Evolutionary conservation across 2,329 filamentous ascomycete species (phyloP).

Genomic region (Microdochium trichocladiopsis): DNA sequence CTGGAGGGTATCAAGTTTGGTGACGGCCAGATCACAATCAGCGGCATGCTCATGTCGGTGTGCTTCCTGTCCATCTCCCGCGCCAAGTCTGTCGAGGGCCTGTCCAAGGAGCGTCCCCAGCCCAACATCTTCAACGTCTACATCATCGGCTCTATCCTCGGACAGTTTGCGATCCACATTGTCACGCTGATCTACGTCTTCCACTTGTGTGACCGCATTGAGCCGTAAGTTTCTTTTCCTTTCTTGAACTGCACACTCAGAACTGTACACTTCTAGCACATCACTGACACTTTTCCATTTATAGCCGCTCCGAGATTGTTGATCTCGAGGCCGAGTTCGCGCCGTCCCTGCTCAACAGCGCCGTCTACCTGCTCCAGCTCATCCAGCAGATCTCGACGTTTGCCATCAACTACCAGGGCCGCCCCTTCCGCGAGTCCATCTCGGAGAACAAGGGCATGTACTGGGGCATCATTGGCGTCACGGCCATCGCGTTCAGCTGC

Average conservation of each 20-base stretch:
- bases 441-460: conserved; percentile 98
- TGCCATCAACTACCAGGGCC: conserved; percentile 98
- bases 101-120: conserved; percentile 95
- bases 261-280: background rate
- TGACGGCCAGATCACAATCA: conserved; percentile 96
- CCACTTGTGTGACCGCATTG: conserved; percentile 75
- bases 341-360: conserved; percentile 90
- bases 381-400: conserved; percentile 99
- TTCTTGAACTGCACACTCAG: conserved; percentile 14
- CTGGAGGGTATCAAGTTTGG: conserved; percentile 99
- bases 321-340: conserved; percentile 93
- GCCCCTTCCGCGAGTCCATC: conserved; percentile 93
- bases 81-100: conserved; percentile 86
- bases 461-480: conserved; percentile 87
- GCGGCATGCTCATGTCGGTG: conserved; percentile 98
- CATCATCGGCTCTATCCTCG: conserved; percentile 95
- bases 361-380: conserved; percentile 92
- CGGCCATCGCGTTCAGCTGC: conserved; percentile 85
- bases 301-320: conserved; percentile 49
- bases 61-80: conserved; percentile 99
- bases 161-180: conserved; percentile 95
- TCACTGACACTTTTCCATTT: too few relatives aligned
- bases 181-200: conserved; percentile 91
- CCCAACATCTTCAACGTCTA: conserved; percentile 99
- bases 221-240: conserved; percentile 58